phyloP scores from a whole-genome alignment of 1,139 yeast genomes.

The Hyphopichia wangnamkhiaoensis region DNA sequence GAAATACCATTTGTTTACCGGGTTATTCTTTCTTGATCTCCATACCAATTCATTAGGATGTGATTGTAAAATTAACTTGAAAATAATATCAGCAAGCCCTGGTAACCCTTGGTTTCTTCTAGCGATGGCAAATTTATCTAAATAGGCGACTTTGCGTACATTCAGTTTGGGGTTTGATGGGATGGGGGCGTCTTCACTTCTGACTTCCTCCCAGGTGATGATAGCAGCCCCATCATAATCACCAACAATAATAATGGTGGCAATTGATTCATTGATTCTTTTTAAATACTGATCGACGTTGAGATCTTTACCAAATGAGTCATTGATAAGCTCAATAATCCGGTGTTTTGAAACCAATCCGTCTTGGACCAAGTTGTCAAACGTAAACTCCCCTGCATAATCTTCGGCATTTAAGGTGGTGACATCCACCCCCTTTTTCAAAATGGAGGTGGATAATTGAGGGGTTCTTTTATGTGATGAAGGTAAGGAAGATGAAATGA shows the following conservation, averaged over 20 bases:
- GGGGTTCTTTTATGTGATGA: constrained; percentile 67
- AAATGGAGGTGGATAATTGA: constrained; percentile 69
- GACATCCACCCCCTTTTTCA: constrained; percentile 77
- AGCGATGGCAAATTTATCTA: constrained; percentile 92
- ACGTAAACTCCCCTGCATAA: constrained; percentile 36
- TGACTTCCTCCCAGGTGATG: constrained; percentile 66
- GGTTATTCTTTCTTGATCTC: constrained; percentile 84
- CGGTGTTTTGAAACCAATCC: constrained; percentile 57
- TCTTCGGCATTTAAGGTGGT: constrained; percentile 42
- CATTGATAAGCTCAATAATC: constrained; percentile 65
- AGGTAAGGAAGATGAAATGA: constrained; percentile 91
- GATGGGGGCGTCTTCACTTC: constrained; percentile 42
- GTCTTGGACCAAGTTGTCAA: constrained; percentile 44
- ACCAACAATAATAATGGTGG: constrained; percentile 82
- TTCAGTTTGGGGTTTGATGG: constrained; percentile 6
- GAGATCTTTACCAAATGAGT: constrained; percentile 74
- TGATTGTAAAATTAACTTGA: constrained; percentile 70
- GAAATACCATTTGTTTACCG: constrained; percentile 97
- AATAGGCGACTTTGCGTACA: constrained; percentile 53
- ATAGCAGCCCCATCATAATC: constrained; percentile 96
- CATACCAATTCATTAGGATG: constrained; percentile 80
- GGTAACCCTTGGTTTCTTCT: constrained; percentile 84
- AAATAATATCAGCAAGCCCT: constrained; percentile 90
- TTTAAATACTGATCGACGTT: constrained; percentile 63
- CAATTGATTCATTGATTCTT: constrained; percentile 65